These are phyloP conservation scores for Leccinum solheimii DNA, from an alignment of 1,284 basidiomycete species.

Conservation along the genomic window DNA sequence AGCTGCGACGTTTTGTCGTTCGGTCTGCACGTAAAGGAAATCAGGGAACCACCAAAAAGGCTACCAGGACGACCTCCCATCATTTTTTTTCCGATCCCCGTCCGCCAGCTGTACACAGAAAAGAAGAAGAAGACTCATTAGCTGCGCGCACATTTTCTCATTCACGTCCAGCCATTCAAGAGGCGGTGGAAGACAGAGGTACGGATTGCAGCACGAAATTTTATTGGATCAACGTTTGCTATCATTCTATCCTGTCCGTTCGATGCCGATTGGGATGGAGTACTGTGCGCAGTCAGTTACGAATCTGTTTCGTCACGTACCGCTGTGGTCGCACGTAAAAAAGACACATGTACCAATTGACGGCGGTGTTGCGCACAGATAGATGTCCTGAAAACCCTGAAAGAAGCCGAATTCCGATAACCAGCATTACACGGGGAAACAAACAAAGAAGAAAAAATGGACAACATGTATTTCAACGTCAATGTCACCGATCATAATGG, in stretches of 20 bases:
- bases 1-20: constrained; percentile 3
- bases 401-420: neutral
- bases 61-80: constrained; percentile 12
- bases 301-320: constrained; percentile 9
- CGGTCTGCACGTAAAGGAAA: constrained; percentile 26
- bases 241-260: constrained; percentile 8
- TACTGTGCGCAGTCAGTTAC: neutral
- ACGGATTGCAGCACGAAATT: constrained; percentile 7
- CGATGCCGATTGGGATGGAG: constrained; percentile 17
- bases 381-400: neutral
- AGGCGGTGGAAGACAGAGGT: neutral
- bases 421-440: neutral
- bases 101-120: neutral
- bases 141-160: constrained; percentile 6
- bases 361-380: constrained; percentile 3
- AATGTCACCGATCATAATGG: neutral
- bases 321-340: constrained; percentile 15
- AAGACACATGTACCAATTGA: constrained; percentile 1
- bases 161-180: constrained; percentile 5
- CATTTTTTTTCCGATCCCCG: constrained; percentile 15
- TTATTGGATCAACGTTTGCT: constrained; percentile 19
- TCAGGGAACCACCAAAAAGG: constrained; percentile 11
- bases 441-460: neutral
- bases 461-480: neutral
- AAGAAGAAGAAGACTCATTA: constrained; percentile 8